Conservation (phyloP, 2,329 filamentous ascomycete species). For the Helotiales sp. region DNA sequence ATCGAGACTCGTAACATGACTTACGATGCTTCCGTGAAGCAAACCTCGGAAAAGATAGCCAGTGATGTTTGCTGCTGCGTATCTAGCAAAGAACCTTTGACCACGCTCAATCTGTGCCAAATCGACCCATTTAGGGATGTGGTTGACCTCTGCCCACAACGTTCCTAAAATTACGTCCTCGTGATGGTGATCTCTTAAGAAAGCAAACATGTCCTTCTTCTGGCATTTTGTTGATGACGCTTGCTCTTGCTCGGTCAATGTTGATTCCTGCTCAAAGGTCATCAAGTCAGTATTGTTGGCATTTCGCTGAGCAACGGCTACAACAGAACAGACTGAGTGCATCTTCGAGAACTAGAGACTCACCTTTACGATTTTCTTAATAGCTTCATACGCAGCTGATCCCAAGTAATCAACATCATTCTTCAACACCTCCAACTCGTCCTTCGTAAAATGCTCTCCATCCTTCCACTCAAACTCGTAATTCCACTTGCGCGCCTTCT, state of each 20-base stretch:
- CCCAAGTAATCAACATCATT: too few species aligned
- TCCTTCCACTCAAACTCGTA: too few species aligned
- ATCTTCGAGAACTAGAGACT: too few species aligned
- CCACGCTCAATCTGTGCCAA: constrained; percentile 10
- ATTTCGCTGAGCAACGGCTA: too few species aligned
- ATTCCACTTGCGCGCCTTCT: too few species aligned
- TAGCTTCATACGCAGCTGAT: too few species aligned
- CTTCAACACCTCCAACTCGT: too few species aligned
- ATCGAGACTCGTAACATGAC: too few species aligned
- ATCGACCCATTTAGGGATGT: constrained; percentile 8
- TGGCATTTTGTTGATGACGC: neutral
- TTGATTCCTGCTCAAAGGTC: neutral
- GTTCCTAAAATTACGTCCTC: constrained; percentile 2
- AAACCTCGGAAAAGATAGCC: constrained; percentile 3
- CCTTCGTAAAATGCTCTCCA: too few species aligned
- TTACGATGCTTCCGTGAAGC: constrained; percentile 5
- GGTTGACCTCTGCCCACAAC: constrained; percentile 6
- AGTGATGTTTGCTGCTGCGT: constrained; percentile 4
- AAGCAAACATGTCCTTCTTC: neutral
- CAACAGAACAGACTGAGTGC: too few species aligned
- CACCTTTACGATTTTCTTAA: too few species aligned
- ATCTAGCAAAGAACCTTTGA: constrained; percentile 8
- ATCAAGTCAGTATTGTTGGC: too few species aligned
- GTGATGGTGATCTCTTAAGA: constrained; percentile 6
- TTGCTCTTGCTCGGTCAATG: neutral